phyloP scores from a whole-genome alignment of 495 filamentous ascomycete species.

The Aspergillus homomorphus region DNA sequence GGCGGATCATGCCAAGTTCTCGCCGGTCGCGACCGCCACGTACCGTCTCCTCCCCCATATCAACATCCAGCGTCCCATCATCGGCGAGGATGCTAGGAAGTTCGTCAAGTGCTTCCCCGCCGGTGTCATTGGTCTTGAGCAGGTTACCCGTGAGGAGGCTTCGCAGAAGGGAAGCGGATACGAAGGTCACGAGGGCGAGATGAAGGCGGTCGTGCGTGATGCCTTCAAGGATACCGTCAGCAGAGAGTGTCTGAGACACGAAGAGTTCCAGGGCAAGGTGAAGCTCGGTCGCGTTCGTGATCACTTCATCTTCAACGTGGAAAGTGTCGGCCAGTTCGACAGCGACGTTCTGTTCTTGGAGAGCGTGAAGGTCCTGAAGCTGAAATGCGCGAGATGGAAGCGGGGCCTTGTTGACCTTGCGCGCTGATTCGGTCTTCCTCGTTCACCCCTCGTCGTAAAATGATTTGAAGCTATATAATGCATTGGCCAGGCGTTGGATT shows the following conservation, averaged over 20 bases:
- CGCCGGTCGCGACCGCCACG: conserved; percentile 88
- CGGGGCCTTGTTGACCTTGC: conserved; percentile 54
- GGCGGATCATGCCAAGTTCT: conserved; percentile 95
- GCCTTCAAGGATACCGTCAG: conserved; percentile 88
- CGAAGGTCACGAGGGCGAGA: conserved; percentile 67
- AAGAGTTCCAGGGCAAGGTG: conserved; percentile 92
- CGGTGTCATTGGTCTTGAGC: conserved; percentile 81
- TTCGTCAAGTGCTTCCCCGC: conserved; percentile 86
- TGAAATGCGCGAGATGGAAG: conserved; percentile 68
- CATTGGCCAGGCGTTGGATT: conserved; percentile 47
- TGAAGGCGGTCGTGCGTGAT: conserved; percentile 82
- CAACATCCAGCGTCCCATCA: conserved; percentile 72
- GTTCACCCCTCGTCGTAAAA: neutral
- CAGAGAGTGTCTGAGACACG: conserved; percentile 85
- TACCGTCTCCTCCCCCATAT: conserved; percentile 91
- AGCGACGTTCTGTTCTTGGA: conserved; percentile 90
- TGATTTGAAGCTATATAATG: conserved; percentile 32
- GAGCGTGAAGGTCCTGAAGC: conserved; percentile 76
- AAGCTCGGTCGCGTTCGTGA: conserved; percentile 85
- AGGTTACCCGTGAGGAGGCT: conserved; percentile 66
- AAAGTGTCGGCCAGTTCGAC: conserved; percentile 91
- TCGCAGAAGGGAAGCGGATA: conserved; percentile 58
- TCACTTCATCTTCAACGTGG: conserved; percentile 95
- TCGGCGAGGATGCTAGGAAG: conserved; percentile 82
- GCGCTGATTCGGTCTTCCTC: conserved; percentile 34